phyloP scores from a whole-genome alignment of 805 yeast species.

The Metschnikowia koreensis region DNA sequence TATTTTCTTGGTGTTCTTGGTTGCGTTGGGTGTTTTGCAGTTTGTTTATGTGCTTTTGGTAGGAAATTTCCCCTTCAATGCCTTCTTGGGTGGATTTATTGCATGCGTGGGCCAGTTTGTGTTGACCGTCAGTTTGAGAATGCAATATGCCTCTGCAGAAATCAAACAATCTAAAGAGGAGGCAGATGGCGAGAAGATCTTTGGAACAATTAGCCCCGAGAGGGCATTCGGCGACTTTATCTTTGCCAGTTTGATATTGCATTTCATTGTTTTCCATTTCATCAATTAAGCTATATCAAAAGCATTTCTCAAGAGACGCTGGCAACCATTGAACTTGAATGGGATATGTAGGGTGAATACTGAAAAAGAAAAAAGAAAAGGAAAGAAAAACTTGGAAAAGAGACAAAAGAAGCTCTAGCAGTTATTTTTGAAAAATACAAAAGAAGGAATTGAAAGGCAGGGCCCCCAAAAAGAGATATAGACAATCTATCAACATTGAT shows the following conservation, averaged over 20 bases:
- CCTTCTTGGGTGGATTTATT: conserved; percentile 89
- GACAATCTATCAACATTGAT: conserved; percentile 4
- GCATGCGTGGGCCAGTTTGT: conserved; percentile 96
- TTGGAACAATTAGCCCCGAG: conserved; percentile 33
- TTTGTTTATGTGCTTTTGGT: conserved; percentile 71
- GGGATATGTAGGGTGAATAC: background rate
- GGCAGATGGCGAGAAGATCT: background rate
- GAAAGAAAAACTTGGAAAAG: background rate
- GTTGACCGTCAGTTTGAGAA: conserved; percentile 74
- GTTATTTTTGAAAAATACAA: background rate
- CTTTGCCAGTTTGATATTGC: conserved; percentile 82
- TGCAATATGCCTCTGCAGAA: conserved; percentile 49
- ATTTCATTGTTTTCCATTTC: conserved; percentile 86
- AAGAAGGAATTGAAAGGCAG: conserved; percentile 7
- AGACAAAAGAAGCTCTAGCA: background rate
- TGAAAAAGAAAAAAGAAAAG: background rate
- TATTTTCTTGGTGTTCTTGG: conserved; percentile 69
- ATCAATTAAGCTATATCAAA: conserved; percentile 55
- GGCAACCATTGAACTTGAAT: background rate
- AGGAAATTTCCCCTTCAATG: conserved; percentile 95
- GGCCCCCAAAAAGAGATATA: conserved; percentile 4
- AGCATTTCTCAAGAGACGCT: background rate
- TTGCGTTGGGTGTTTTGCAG: conserved; percentile 72
- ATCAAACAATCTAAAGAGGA: conserved; percentile 1
- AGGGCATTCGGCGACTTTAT: conserved; percentile 85